These are phyloP conservation scores for Colletotrichum sublineola DNA, from an alignment of 2,329 filamentous ascomycete genomes.

Conservation along the genomic window DNA sequence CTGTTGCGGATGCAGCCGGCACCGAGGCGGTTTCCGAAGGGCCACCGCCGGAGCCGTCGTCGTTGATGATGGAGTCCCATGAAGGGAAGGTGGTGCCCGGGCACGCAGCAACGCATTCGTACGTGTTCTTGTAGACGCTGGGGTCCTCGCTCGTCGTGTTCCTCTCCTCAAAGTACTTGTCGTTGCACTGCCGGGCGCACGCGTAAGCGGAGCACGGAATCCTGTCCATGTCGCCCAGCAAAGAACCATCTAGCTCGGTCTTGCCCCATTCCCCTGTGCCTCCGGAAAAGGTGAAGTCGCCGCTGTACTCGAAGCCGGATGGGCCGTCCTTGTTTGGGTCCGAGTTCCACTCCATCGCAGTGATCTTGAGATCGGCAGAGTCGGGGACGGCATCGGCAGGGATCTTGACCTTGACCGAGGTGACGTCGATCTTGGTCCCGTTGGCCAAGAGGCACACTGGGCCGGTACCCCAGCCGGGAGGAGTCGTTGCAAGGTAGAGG, in stretches of 20 bases:
- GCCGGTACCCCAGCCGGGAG: constrained; percentile 48
- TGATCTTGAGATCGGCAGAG: constrained; percentile 49
- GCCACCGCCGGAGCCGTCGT: neutral
- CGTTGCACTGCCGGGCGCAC: constrained; percentile 38
- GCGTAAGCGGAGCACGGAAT: constrained; percentile 39
- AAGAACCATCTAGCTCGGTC: constrained; percentile 26
- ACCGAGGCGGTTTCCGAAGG: neutral
- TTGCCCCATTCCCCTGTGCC: constrained; percentile 39
- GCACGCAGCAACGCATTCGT: constrained; percentile 20
- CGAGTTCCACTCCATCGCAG: constrained; percentile 40
- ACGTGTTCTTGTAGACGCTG: constrained; percentile 15
- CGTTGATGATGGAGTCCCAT: constrained; percentile 8
- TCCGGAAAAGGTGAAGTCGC: constrained; percentile 34
- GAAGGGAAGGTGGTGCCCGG: constrained; percentile 21
- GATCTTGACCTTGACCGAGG: constrained; percentile 48
- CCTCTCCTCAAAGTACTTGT: constrained; percentile 27
- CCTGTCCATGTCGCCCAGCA: constrained; percentile 15
- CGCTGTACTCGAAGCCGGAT: constrained; percentile 40
- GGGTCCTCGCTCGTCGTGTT: constrained; percentile 3
- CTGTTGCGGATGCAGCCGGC: neutral
- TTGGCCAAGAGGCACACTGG: constrained; percentile 52
- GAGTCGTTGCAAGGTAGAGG: constrained; percentile 50
- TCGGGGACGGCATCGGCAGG: constrained; percentile 49
- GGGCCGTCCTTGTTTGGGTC: constrained; percentile 29
- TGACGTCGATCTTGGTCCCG: constrained; percentile 47